These are phyloP conservation scores for Medicago lupulina DNA, from an alignment of 306 rosid genomes.

Conservation along the genomic window DNA sequence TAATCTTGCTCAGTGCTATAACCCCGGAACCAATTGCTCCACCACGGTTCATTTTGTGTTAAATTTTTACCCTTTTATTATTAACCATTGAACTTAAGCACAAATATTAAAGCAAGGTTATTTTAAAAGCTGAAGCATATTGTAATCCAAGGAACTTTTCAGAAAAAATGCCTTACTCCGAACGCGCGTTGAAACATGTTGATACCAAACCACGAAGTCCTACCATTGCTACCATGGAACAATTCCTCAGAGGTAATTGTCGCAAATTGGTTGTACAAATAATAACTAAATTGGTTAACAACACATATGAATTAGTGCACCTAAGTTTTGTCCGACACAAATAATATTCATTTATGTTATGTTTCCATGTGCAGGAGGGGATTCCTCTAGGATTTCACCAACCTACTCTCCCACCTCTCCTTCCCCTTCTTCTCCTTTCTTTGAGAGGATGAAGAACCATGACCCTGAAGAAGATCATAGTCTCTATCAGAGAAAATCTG, in stretches of 20 bases:
- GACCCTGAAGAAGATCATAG: conserved; percentile 65
- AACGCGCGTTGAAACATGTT: conserved; percentile 47
- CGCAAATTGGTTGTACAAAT: not conserved
- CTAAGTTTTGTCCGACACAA: not conserved
- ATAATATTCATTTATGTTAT: conserved; percentile 5
- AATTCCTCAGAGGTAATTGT: conserved; percentile 66
- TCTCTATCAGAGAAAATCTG: conserved; percentile 78
- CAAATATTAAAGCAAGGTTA: conserved; percentile 35
- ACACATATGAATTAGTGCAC: not conserved
- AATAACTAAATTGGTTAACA: not conserved
- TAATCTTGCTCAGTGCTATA: conserved; percentile 46
- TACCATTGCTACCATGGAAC: conserved; percentile 52
- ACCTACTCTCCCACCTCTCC: conserved; percentile 39
- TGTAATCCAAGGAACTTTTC: conserved; percentile 17
- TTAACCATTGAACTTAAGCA: conserved; percentile 15
- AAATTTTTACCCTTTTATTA: conserved; percentile 25
- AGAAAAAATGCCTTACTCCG: conserved; percentile 62
- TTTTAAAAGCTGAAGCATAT: conserved; percentile 18
- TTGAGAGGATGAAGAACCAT: conserved; percentile 45
- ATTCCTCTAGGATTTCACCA: conserved; percentile 50
- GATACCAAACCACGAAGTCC: conserved; percentile 45
- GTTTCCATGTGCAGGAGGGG: conserved; percentile 52
- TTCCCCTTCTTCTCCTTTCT: conserved; percentile 46
- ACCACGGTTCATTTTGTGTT: conserved; percentile 40
- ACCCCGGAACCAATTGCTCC: conserved; percentile 44